Evolutionary conservation across 2,329 filamentous ascomycete genomes (phyloP).

Genomic region (Colletotrichum sp.): DNA sequence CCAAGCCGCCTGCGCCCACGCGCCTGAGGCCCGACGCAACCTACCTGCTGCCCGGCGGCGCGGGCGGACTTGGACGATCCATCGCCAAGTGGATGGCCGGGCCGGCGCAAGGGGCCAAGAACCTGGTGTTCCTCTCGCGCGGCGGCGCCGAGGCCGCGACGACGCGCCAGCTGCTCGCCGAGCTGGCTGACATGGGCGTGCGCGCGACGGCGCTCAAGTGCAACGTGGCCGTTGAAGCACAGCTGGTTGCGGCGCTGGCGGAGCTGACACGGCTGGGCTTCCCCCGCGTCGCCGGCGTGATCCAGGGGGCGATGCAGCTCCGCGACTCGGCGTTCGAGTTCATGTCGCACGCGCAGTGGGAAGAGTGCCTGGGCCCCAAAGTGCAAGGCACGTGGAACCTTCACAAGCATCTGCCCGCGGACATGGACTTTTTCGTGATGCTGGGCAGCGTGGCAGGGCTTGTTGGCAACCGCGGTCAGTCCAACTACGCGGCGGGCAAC

Average conservation of each 20-base stretch:
- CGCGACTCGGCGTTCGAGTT: constrained; percentile 51
- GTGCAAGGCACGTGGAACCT: constrained; percentile 44
- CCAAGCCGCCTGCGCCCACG: background rate
- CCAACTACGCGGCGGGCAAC: constrained; percentile 38
- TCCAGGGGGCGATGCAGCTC: constrained; percentile 1
- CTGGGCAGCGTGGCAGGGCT: constrained; percentile 33
- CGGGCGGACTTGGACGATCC: constrained; percentile 30
- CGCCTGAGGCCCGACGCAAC: constrained; percentile 24
- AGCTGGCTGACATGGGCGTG: constrained; percentile 27
- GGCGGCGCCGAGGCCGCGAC: constrained; percentile 25
- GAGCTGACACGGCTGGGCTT: constrained; percentile 33
- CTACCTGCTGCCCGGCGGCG: constrained; percentile 34
- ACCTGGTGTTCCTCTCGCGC: constrained; percentile 33
- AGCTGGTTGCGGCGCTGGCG: constrained; percentile 36
- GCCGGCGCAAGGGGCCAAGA: constrained; percentile 26
- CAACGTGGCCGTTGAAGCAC: constrained; percentile 32
- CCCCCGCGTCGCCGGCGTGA: constrained; percentile 11
- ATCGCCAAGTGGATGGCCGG: constrained; percentile 28
- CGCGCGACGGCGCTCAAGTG: constrained; percentile 24
- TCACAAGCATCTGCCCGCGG: constrained; percentile 29
- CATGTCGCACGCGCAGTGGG: constrained; percentile 53
- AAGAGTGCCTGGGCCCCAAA: constrained; percentile 47
- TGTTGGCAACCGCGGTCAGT: constrained; percentile 34
- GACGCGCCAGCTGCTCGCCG: constrained; percentile 20
- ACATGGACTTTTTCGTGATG: constrained; percentile 41